phyloP scores from a whole-genome alignment of 768 basidiomycete genomes.

The Auricularia sp. region DNA sequence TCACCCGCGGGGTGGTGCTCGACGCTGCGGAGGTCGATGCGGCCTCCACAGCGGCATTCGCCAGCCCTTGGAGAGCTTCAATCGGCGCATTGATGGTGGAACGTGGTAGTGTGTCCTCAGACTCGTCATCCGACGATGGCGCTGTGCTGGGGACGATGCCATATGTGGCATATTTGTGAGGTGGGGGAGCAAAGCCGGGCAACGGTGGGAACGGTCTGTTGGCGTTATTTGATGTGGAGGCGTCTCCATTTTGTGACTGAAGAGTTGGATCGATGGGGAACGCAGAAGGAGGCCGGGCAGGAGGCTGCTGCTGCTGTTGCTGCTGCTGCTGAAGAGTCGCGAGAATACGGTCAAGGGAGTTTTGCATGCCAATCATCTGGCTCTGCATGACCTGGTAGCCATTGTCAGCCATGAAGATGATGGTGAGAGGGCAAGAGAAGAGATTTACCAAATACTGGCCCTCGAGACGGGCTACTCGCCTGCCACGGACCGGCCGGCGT shows the following conservation, averaged over 20 bases:
- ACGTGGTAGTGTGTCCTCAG: slow-evolving; percentile 78
- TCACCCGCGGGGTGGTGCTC: slow-evolving; percentile 31
- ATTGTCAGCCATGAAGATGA: slow-evolving; percentile 4
- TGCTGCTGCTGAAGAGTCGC: slow-evolving; percentile 43
- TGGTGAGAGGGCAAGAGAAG: slow-evolving; percentile 3
- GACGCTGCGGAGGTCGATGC: slow-evolving; percentile 29
- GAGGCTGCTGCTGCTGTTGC: slow-evolving; percentile 16
- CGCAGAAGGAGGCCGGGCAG: slow-evolving; percentile 14
- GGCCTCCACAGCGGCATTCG: slow-evolving; percentile 91
- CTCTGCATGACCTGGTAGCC: slow-evolving; percentile 69
- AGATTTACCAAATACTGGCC: slow-evolving; percentile 66
- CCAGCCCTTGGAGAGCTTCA: slow-evolving; percentile 86
- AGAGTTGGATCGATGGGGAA: neutral
- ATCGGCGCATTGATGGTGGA: slow-evolving; percentile 84
- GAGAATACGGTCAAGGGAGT: slow-evolving; percentile 75
- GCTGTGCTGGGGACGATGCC: slow-evolving; percentile 79
- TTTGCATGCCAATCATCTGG: slow-evolving; percentile 92
- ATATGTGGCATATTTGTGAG: slow-evolving; percentile 84
- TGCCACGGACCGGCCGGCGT: slow-evolving; percentile 19
- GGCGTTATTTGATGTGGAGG: neutral
- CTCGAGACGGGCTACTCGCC: slow-evolving; percentile 74
- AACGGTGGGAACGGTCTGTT: slow-evolving; percentile 61
- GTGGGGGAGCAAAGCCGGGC: slow-evolving; percentile 85
- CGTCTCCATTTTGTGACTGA: neutral
- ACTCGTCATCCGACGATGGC: slow-evolving; percentile 83